These are phyloP conservation scores for Camelina hispida DNA, from an alignment of 345 rosid genomes.

Conservation along the genomic window DNA sequence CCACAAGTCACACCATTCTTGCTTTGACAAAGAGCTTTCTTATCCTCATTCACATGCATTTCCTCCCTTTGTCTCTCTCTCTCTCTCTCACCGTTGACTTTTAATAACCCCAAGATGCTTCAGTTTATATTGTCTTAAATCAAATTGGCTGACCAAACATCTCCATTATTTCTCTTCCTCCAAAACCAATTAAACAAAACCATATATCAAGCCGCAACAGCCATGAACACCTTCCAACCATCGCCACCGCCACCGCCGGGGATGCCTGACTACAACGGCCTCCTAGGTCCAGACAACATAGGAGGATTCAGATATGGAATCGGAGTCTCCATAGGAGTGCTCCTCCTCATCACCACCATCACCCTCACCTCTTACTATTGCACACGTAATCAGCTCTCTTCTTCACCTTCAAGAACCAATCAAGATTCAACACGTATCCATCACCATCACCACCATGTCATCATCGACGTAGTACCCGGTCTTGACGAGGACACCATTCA, in stretches of 20 bases:
- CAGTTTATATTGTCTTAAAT: constrained; percentile 34
- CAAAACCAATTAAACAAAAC: constrained; percentile 7
- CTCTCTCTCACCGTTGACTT: constrained; percentile 38
- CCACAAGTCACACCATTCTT: constrained; percentile 39
- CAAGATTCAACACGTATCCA: constrained; percentile 24
- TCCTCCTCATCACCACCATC: constrained; percentile 58
- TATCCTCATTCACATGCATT: constrained; percentile 44
- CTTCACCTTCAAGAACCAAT: constrained; percentile 29
- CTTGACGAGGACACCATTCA: constrained; percentile 73
- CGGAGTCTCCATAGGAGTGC: constrained; percentile 58
- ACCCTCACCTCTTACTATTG: constrained; percentile 59
- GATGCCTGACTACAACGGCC: constrained; percentile 32
- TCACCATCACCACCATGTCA: constrained; percentile 39
- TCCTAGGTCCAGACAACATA: constrained; percentile 42
- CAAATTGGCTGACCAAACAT: constrained; percentile 35
- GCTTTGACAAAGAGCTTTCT: constrained; percentile 38
- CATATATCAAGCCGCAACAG: constrained; percentile 4
- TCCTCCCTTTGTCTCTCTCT: constrained; percentile 26
- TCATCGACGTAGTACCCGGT: constrained; percentile 53
- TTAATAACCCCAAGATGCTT: constrained; percentile 38
- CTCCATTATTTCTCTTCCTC: constrained; percentile 31
- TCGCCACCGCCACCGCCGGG: constrained; percentile 38
- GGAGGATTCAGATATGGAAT: constrained; percentile 60
- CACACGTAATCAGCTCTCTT: constrained; percentile 47
- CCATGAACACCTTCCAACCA: constrained; percentile 37